Conservation (phyloP, 208 protist genomes). For the Phytomonas francai region DNA sequence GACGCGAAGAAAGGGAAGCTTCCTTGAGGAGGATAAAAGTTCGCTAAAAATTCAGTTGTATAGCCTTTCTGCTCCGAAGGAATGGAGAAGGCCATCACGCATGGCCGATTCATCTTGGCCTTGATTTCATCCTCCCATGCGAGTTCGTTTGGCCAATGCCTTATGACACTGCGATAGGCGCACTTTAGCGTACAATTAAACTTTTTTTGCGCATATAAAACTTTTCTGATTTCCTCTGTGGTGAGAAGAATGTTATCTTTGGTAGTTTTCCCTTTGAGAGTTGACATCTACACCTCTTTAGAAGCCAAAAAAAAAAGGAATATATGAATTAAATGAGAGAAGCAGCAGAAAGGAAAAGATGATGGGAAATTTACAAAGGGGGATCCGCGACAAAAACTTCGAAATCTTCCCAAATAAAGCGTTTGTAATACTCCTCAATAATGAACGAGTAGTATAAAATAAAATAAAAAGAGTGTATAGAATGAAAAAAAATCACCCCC, state of each 20-base stretch:
- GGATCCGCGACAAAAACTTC: not conserved
- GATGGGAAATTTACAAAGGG: not conserved
- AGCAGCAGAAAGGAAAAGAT: not conserved
- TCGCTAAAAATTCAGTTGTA: not conserved
- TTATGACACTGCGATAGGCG: slow-evolving; percentile 20
- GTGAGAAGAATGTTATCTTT: not conserved
- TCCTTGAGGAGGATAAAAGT: slow-evolving; percentile 13
- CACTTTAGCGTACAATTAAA: slow-evolving; percentile 21
- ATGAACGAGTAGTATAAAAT: not conserved
- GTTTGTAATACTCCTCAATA: not conserved
- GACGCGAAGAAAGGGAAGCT: slow-evolving; percentile 14
- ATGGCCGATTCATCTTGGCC: slow-evolving; percentile 26
- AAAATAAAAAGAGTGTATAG: not conserved
- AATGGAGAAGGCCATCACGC: slow-evolving; percentile 40
- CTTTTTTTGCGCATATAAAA: slow-evolving; percentile 2
- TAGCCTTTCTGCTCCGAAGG: slow-evolving; percentile 19
- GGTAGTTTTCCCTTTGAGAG: not conserved
- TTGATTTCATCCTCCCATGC: slow-evolving; percentile 16
- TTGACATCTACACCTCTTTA: not conserved
- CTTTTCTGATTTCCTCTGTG: not conserved
- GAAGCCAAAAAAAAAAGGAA: slow-evolving; percentile 4
- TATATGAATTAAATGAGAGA: slow-evolving; percentile 9
- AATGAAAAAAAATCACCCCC: not conserved
- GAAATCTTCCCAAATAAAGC: not conserved
- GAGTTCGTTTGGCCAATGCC: slow-evolving; percentile 17